Percentiles rank a stretch among this genome's conserved stretches.
phyloP scores from a whole-genome alignment of 176 grass and related monocot genomes.

The Hyparrhenia diplandra region DNA sequence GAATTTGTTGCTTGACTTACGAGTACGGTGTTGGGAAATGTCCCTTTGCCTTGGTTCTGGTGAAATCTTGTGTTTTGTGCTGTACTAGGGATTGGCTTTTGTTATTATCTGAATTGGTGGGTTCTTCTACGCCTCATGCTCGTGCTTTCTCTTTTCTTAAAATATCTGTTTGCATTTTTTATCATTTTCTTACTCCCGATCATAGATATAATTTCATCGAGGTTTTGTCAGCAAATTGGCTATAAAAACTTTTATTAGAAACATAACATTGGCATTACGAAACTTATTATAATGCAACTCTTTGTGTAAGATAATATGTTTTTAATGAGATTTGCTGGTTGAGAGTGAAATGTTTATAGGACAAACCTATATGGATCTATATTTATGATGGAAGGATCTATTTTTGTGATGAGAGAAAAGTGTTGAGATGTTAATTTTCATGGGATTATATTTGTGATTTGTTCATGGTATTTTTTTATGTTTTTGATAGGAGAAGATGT shows the following conservation, averaged over 20 bases:
- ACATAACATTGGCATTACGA: not conserved
- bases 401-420: too few species aligned
- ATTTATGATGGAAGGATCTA: too few species aligned
- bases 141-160: not conserved
- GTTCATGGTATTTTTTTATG: too few species aligned
- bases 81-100: constrained; percentile 2
- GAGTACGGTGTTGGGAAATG: not conserved
- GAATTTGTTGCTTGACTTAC: not conserved
- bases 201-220: not conserved
- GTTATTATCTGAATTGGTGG: constrained; percentile 5
- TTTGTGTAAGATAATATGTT: too few species aligned
- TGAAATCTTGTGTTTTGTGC: not conserved
- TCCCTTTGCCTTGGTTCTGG: not conserved
- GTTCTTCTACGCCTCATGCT: too few species aligned
- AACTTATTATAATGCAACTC: too few species aligned
- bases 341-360: too few species aligned
- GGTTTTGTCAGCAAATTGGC: not conserved
- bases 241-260: not conserved
- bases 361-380: too few species aligned
- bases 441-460: too few species aligned
- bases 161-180: not conserved
- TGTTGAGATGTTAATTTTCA: too few species aligned
- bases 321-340: too few species aligned
- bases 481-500: too few species aligned
- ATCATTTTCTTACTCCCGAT: not conserved